A percentile compares a stretch with the other conserved stretches of the same genome.
Conservation (phyloP, 2,329 filamentous ascomycete species). For the Lasiodiplodia sp. region DNA sequence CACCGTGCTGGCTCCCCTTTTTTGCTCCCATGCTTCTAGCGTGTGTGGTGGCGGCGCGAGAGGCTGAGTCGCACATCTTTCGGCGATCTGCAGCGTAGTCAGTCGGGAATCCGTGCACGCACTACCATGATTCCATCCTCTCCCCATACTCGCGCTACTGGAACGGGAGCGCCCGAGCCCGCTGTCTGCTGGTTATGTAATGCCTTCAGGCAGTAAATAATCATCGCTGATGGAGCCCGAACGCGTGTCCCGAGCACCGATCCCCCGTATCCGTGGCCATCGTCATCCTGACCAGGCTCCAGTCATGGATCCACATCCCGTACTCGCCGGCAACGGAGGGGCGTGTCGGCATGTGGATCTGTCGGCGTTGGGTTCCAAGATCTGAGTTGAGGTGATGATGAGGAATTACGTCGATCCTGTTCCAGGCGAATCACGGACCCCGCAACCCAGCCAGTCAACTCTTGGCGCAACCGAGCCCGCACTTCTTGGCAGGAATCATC, state of each 20-base stretch:
- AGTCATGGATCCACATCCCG: background rate
- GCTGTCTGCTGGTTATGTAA: background rate
- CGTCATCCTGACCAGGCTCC: background rate
- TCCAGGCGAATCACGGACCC: background rate
- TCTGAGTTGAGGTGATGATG: background rate
- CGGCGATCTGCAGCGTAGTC: conserved; percentile 17
- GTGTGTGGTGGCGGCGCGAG: background rate
- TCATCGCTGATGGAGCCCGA: background rate
- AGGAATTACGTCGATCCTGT: background rate
- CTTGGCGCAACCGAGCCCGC: background rate
- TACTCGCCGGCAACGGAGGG: background rate
- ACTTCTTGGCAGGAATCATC: background rate
- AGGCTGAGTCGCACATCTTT: background rate
- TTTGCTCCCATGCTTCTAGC: background rate
- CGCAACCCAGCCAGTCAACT: background rate
- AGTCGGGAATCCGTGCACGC: conserved; percentile 4
- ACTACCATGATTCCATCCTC: conserved; percentile 21
- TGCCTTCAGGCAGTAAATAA: background rate
- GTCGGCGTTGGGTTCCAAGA: background rate
- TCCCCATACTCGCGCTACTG: conserved; percentile 17
- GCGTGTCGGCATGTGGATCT: background rate
- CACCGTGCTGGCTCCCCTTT: background rate
- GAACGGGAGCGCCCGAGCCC: background rate
- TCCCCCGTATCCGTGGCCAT: background rate
- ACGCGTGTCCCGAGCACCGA: background rate